Evolutionary conservation across 768 basidiomycete genomes (phyloP), one percentile per base, ranked within the genome.

Genomic region (Lentinula boryana): DNA sequence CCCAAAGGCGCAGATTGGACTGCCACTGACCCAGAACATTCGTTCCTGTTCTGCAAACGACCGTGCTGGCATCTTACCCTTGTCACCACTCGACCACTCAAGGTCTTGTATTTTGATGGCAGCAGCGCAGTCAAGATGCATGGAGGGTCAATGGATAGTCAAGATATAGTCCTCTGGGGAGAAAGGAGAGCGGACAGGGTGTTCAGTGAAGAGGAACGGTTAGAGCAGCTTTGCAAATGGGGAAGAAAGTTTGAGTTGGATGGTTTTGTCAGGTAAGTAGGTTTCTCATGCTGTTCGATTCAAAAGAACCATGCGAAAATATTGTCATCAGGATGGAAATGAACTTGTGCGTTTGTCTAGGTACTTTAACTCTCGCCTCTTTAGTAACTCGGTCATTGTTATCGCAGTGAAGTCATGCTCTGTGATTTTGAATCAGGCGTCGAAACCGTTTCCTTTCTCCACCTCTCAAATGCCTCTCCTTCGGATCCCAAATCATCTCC

Each of bases 61-160:
- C 36, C 50, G 27, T 72, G 71, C 48, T 69, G 76, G 75, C 76
- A 75, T 21, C 67, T 79, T 15, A 79, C 78, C 5, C 60, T 77
- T 6, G 71, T 73, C 10, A 61, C 72, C 5, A 70, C 70, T 4
- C 72, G 78, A 1, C 67, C 79, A 1, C 65, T 84, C 35, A 78
- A 76, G 43, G 66, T 83, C 3, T 59, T 83, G 7, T 82, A 83
- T 62, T 83, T 84, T 46, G 83, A 84, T 55, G 82, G 83, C 0
- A 78, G 69, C 48, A 80, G 81, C 56, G 81, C 77, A 0, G 76
- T 73, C 0, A 82, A 80, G 58, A 68, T 80, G 68, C 21, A 53
- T 15, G 67, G 66, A 1, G 81, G 81, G 0, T 54, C 77, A 4
- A 61, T 83, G 71, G 78, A 83, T 55, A 74, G 69, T 10, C 81